phyloP scores from a whole-genome alignment of 768 basidiomycete genomes.

The Leucosporidium yakuticum region DNA sequence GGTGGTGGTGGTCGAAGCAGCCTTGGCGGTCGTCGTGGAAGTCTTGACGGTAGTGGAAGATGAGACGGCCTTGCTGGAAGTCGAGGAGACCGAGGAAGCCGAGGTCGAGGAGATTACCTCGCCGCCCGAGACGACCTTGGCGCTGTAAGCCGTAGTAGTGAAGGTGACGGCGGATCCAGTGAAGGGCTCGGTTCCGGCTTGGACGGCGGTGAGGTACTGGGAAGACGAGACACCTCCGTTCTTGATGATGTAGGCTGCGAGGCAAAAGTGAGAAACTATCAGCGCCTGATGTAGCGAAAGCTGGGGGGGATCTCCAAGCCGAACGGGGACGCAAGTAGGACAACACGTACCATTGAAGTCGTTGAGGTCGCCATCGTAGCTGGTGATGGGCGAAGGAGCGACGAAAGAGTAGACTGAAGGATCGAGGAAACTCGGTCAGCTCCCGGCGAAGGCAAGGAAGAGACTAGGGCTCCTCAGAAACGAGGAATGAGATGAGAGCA shows the following conservation, averaged over 20 bases:
- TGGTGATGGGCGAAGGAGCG: not conserved
- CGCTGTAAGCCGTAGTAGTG: not conserved
- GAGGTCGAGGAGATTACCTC: no score
- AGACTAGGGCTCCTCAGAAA: no score
- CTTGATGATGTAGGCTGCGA: not conserved
- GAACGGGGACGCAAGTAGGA: no score
- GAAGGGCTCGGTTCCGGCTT: constrained; percentile 4
- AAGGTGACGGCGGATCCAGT: not conserved
- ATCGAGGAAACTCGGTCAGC: not conserved
- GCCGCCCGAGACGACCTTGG: not conserved
- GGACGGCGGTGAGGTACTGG: not conserved
- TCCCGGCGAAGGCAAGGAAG: not conserved
- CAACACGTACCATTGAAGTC: not conserved
- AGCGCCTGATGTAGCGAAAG: no score
- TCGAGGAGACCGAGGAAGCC: no score
- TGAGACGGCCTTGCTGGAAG: no score
- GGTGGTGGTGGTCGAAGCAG: no score
- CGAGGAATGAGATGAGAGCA: not conserved
- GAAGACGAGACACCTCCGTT: not conserved
- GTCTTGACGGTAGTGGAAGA: no score
- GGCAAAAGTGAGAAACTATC: not conserved
- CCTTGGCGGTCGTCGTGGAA: no score
- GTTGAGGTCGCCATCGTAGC: not conserved
- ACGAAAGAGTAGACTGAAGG: not conserved
- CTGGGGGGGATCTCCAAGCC: no score